Evolutionary conservation across 257 asterid species (phyloP).

Genomic region (Pogostemon cablin): DNA sequence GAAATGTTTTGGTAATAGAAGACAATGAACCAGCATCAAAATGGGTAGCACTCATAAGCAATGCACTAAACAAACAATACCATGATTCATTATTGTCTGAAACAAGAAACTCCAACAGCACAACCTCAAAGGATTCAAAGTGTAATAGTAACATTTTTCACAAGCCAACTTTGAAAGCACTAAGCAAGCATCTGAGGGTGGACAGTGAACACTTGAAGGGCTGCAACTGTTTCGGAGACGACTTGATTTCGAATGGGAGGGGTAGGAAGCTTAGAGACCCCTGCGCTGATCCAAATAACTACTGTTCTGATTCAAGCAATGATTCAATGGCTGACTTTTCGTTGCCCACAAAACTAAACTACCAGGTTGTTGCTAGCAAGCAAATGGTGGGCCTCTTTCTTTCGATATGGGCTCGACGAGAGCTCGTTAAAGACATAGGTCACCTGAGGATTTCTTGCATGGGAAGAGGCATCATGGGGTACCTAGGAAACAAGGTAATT

Average conservation of each 20-base stretch:
- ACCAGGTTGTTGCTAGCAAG: slow-evolving; percentile 72
- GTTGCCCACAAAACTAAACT: slow-evolving; percentile 39
- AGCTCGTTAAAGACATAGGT: slow-evolving; percentile 63
- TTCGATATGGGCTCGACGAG: slow-evolving; percentile 75
- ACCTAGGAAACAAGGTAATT: slow-evolving; percentile 83
- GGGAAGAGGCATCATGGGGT: slow-evolving; percentile 98
- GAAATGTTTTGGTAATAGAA: slow-evolving; percentile 79
- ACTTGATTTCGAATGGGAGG: slow-evolving; percentile 31
- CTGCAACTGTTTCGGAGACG: slow-evolving; percentile 60
- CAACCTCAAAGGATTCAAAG: slow-evolving; percentile 35
- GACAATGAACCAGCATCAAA: slow-evolving; percentile 94
- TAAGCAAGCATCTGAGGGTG: slow-evolving; percentile 55
- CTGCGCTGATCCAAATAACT: slow-evolving; percentile 27
- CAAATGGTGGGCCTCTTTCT: slow-evolving; percentile 95
- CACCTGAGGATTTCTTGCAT: slow-evolving; percentile 73
- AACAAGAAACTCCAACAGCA: slow-evolving; percentile 21
- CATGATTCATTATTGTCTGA: slow-evolving; percentile 39
- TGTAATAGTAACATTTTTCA: slow-evolving; percentile 41
- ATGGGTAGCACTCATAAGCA: slow-evolving; percentile 86
- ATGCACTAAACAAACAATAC: slow-evolving; percentile 75
- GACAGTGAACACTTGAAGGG: slow-evolving; percentile 50
- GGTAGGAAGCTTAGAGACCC: slow-evolving; percentile 49
- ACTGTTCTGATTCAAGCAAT: slow-evolving; percentile 33
- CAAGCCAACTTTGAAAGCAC: slow-evolving; percentile 63
- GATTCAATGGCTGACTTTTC: slow-evolving; percentile 47